These are phyloP conservation scores for Terfezia claveryi DNA, from an alignment of 495 filamentous ascomycete species.

Conservation along the genomic window DNA sequence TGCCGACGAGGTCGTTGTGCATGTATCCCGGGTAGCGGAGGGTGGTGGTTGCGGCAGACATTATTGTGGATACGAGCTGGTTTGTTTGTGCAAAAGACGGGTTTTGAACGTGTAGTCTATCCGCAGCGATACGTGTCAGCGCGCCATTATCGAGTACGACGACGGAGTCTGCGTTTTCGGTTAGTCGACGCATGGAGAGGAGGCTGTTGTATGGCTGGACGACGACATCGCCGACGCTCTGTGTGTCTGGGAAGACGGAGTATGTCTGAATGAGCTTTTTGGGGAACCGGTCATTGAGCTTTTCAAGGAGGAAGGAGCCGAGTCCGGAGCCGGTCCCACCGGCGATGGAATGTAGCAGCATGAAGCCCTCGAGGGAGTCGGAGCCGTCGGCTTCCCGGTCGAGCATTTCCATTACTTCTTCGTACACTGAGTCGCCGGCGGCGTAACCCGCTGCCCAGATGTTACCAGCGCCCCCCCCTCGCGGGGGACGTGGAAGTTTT, in stretches of 20 bases:
- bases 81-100: slow-evolving; percentile 95
- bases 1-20: slow-evolving; percentile 97
- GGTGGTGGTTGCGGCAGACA: slow-evolving; percentile 93
- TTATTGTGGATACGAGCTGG: slow-evolving; percentile 88
- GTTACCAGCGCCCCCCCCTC: slow-evolving; percentile 86
- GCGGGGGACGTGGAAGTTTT: slow-evolving; percentile 91
- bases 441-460: slow-evolving; percentile 95
- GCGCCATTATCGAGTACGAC: slow-evolving; percentile 96
- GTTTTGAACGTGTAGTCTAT: slow-evolving; percentile 77
- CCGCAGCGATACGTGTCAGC: slow-evolving; percentile 78
- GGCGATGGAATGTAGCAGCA: slow-evolving; percentile 94
- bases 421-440: slow-evolving; percentile 74
- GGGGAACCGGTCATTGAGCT: slow-evolving; percentile 90
- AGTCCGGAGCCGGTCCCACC: slow-evolving; percentile 89
- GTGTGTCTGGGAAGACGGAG: slow-evolving; percentile 87
- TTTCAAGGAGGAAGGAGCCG: slow-evolving; percentile 84
- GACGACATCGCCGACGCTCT: slow-evolving; percentile 65
- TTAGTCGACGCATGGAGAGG: slow-evolving; percentile 70
- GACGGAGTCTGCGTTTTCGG: slow-evolving; percentile 91
- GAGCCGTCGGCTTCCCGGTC: slow-evolving; percentile 95
- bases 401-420: slow-evolving; percentile 98
- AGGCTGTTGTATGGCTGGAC: slow-evolving; percentile 97
- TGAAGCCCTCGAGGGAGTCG: slow-evolving; percentile 94
- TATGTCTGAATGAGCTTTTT: slow-evolving; percentile 99
- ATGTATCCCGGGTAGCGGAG: slow-evolving; percentile 95